phyloP scores from a whole-genome alignment of 352 stramenopile species.

The Phytophthora meadii region DNA sequence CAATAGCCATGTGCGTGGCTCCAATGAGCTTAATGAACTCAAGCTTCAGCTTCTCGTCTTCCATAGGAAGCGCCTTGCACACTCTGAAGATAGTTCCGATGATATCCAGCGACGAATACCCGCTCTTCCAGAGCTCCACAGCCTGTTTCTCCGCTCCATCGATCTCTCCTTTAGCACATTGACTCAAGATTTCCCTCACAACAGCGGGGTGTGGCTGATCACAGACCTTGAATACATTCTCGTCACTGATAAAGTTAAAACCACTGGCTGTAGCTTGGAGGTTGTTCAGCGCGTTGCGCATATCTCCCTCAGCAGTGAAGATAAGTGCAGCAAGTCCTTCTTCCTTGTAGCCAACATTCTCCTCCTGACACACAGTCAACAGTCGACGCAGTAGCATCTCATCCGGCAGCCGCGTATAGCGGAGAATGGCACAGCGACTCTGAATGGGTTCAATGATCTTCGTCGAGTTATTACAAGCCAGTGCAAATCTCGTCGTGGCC shows the following conservation, averaged over 20 bases:
- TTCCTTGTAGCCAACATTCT: slow-evolving; percentile 88
- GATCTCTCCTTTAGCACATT: slow-evolving; percentile 87
- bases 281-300: slow-evolving; percentile 99
- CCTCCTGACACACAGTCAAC: slow-evolving; percentile 93
- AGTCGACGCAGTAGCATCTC: slow-evolving; percentile 96
- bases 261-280: slow-evolving; percentile 97
- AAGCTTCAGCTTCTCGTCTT: slow-evolving; percentile 83
- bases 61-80: slow-evolving; percentile 86
- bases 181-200: slow-evolving; percentile 67
- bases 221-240: slow-evolving; percentile 96
- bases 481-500: slow-evolving; percentile 97
- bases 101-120: slow-evolving; percentile 97
- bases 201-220: slow-evolving; percentile 96
- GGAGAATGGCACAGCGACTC: slow-evolving; percentile 97
- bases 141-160: slow-evolving; percentile 82
- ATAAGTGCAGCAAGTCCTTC: slow-evolving; percentile 98
- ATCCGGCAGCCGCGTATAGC: slow-evolving; percentile 96
- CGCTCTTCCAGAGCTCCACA: slow-evolving; percentile 77
- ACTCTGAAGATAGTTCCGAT: slow-evolving; percentile 98
- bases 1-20: slow-evolving; percentile 95
- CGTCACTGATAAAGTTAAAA: slow-evolving; percentile 96
- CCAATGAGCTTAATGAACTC: slow-evolving; percentile 93
- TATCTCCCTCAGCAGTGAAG: slow-evolving; percentile 99
- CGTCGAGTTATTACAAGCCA: slow-evolving; percentile 99
- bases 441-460: slow-evolving; percentile 99